These are phyloP conservation scores for Pouteria campechiana DNA, from an alignment of 179 eudicot species.

Conservation along the genomic window DNA sequence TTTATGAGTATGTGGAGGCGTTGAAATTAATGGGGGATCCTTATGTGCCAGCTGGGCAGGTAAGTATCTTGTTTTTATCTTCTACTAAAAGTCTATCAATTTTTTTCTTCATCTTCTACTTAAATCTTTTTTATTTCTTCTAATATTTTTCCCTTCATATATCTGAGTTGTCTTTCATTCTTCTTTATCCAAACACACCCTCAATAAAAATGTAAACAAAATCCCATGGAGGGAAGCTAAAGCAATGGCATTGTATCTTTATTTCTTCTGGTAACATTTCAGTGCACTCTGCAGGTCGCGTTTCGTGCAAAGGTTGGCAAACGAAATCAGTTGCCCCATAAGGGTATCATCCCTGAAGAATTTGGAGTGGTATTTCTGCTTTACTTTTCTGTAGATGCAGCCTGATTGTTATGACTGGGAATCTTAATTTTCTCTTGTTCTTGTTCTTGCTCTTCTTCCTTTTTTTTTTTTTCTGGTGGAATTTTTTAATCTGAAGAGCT, in stretches of 20 bases:
- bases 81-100: not conserved
- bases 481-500: no score
- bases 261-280: no score
- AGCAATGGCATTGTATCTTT: no score
- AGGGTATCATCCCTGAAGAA: slow-evolving; percentile 94
- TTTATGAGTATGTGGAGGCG: slow-evolving; percentile 98
- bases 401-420: no score
- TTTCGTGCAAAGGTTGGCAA: slow-evolving; percentile 98
- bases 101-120: not conserved
- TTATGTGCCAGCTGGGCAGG: slow-evolving; percentile 98
- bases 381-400: no score
- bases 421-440: not conserved
- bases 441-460: not conserved
- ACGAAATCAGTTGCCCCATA: slow-evolving; percentile 87
- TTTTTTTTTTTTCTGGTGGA: not conserved
- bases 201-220: no score
- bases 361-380: slow-evolving; percentile 81
- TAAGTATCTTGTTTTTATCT: slow-evolving; percentile 10
- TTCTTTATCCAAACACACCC: no score
- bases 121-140: no score
- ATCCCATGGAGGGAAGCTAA: no score
- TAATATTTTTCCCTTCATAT: no score
- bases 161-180: no score
- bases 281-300: slow-evolving; percentile 68
- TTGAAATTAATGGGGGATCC: slow-evolving; percentile 94